Base-by-base conservation (phyloP, 2,329 filamentous ascomycete species). In the Pseudopyricularia cyperi region DNA sequence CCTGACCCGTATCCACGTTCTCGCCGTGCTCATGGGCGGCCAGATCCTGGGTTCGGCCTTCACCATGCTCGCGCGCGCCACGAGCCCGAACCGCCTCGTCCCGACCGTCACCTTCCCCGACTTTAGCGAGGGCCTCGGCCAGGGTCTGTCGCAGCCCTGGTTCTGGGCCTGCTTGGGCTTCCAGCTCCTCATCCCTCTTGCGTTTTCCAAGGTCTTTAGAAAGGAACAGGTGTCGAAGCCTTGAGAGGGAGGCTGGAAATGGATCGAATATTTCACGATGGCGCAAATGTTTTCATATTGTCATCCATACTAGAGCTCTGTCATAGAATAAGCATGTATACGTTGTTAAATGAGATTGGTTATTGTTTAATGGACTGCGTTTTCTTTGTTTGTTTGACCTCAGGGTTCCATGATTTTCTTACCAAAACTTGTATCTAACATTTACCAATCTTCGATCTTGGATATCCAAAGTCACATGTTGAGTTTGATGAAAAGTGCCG, bases 1-100 rank as follows among this genome's bases (percentile, higher is more conserved):
- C 0, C 64, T 83, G 57, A 84, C 81, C 1, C 69, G 82, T 19
- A 73, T 82, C 62, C 82, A 85, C 52, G 11, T 44, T 12, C 39
- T 44, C 19, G 39, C 39, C 39, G 39, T 44, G 17, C 22, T 44
- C 2, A 44, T 44, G 39, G 39, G 39, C 11, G 39, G 39, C 12
- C 39, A 44, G 39, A 11, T 44, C 3, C 7, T 44, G 8, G 39
- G 39, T 24, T 44, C 39, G 11, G 39, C 39, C 39, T 44, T 44
- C 4, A 44, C 39, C 19, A 44, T 44, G 39, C 39, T 44, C 11
- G 39, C 39, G 12, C 39, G 39, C 12, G 39, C 39, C 22, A 44
- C 39, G 7, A 44, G 39, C 39, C 39, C 39, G 19, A 44, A 44
- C 39, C 39, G 39, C 2, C 39, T 44, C 2, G 24, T 44, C 39